Percentiles rank a stretch among this genome's conserved stretches.
Conservation (phyloP, 1,284 basidiomycete genomes). For the Boletus putidus region DNA sequence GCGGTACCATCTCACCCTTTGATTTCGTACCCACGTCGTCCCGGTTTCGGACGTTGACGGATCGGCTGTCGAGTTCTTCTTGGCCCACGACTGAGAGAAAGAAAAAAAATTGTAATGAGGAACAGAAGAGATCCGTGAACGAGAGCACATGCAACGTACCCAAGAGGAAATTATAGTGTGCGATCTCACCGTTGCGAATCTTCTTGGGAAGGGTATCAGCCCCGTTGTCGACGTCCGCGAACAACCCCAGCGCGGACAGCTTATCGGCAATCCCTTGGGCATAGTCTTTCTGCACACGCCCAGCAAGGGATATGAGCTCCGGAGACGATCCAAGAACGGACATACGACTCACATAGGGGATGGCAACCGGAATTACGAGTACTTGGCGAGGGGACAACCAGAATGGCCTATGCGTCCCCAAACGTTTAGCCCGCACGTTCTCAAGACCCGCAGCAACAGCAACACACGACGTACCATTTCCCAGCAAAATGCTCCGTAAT, state of each 20-base stretch:
- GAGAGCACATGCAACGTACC: constrained; percentile 54
- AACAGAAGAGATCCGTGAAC: constrained; percentile 4
- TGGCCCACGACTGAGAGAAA: constrained; percentile 80
- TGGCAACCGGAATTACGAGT: constrained; percentile 91
- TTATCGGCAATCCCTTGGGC: constrained; percentile 76
- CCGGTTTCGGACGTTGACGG: constrained; percentile 94
- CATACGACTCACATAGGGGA: constrained; percentile 67
- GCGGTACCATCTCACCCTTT: constrained; percentile 63
- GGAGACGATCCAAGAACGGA: background rate
- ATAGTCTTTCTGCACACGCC: constrained; percentile 76
- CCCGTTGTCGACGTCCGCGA: constrained; percentile 89
- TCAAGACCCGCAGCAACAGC: background rate
- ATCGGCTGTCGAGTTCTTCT: constrained; percentile 80
- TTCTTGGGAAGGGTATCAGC: constrained; percentile 96
- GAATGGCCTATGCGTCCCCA: constrained; percentile 69
- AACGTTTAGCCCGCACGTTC: background rate
- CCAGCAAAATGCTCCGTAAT: constrained; percentile 97
- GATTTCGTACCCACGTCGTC: constrained; percentile 88
- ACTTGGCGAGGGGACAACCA: constrained; percentile 97
- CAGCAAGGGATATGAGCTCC: constrained; percentile 8
- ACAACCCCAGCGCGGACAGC: constrained; percentile 75
- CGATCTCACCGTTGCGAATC: constrained; percentile 89
- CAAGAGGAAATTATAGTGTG: constrained; percentile 97
- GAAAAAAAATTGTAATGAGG: background rate
- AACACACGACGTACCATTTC: constrained; percentile 70